These are phyloP conservation scores for Cladobotryum mycophilum DNA, from an alignment of 2,329 filamentous ascomycete species.

Conservation along the genomic window DNA sequence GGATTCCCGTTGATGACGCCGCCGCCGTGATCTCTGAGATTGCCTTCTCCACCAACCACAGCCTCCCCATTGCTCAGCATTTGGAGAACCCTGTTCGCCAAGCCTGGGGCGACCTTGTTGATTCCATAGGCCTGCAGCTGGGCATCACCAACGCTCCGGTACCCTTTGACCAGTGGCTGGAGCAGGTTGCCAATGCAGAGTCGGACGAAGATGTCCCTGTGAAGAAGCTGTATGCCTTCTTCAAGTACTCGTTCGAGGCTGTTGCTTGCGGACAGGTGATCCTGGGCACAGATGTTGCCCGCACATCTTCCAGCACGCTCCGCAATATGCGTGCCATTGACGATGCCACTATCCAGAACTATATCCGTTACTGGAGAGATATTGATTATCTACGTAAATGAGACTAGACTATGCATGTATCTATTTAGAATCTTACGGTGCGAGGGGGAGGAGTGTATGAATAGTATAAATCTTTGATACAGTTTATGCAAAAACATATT, in stretches of 20 bases:
- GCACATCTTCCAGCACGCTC: slow-evolving; percentile 9
- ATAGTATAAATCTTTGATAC: no score
- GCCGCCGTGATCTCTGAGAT: slow-evolving; percentile 14
- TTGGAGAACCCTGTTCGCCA: slow-evolving; percentile 16
- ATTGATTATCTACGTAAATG: slow-evolving; percentile 10
- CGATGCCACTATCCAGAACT: slow-evolving; percentile 7
- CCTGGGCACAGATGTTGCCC: slow-evolving; percentile 14
- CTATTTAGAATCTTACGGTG: no score
- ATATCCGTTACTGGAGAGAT: slow-evolving; percentile 13
- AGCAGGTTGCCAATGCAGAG: slow-evolving; percentile 7
- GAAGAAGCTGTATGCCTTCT: slow-evolving; percentile 13
- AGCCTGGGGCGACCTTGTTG: slow-evolving; percentile 10
- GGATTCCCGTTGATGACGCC: slow-evolving; percentile 16
- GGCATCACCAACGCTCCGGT: slow-evolving; percentile 5
- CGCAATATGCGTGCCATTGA: slow-evolving; percentile 8
- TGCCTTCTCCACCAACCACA: slow-evolving; percentile 1
- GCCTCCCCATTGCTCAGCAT: slow-evolving; percentile 9
- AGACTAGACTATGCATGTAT: no score
- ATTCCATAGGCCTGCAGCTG: slow-evolving; percentile 8
- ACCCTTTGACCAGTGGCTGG: slow-evolving; percentile 14
- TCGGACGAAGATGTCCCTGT: slow-evolving; percentile 12
- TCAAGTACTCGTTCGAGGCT: slow-evolving; percentile 13
- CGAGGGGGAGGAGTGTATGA: no score
- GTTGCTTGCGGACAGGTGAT: slow-evolving; percentile 14
- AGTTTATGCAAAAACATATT: no score